These are phyloP conservation scores for Solanum lignicaule DNA, from an alignment of 257 asterid species.

Conservation along the genomic window DNA sequence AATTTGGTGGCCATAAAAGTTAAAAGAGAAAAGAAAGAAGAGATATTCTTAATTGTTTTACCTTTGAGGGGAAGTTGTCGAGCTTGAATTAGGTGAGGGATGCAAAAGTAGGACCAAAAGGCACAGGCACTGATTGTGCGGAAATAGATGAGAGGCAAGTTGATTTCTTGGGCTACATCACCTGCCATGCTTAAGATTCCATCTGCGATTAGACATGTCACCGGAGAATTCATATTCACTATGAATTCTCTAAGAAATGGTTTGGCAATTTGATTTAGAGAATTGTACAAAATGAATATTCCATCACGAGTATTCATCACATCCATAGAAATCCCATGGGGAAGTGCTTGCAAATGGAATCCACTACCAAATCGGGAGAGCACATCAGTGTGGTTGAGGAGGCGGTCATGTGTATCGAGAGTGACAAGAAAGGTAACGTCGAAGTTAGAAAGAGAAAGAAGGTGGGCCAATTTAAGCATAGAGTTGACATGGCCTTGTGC, in stretches of 20 bases:
- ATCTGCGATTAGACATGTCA: conserved; percentile 35
- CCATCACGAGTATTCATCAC: background rate
- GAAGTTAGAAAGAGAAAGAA: conserved; percentile 6
- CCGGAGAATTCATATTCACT: background rate
- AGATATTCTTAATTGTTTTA: too few relatives aligned
- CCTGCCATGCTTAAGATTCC: conserved; percentile 25
- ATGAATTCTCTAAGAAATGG: conserved; percentile 30
- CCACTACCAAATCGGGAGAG: background rate
- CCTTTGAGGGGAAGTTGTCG: conserved; percentile 40
- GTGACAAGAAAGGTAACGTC: conserved; percentile 9
- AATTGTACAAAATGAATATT: conserved; percentile 19
- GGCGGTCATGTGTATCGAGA: background rate
- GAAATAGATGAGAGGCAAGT: conserved; percentile 27
- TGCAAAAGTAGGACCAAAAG: conserved; percentile 33
- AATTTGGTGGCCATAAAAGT: too few relatives aligned
- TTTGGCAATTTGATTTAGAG: conserved; percentile 16
- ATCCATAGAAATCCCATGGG: conserved; percentile 10
- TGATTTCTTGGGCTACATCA: conserved; percentile 37
- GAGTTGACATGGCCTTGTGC: conserved; percentile 10
- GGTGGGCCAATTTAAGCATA: conserved; percentile 10
- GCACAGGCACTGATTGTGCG: conserved; percentile 45
- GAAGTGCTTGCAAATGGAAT: background rate
- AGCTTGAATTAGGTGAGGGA: conserved; percentile 27
- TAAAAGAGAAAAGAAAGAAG: too few relatives aligned
- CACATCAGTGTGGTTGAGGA: background rate